Conservation (phyloP, 148 eudicot genomes). For the Rhododendron williamsianum region DNA sequence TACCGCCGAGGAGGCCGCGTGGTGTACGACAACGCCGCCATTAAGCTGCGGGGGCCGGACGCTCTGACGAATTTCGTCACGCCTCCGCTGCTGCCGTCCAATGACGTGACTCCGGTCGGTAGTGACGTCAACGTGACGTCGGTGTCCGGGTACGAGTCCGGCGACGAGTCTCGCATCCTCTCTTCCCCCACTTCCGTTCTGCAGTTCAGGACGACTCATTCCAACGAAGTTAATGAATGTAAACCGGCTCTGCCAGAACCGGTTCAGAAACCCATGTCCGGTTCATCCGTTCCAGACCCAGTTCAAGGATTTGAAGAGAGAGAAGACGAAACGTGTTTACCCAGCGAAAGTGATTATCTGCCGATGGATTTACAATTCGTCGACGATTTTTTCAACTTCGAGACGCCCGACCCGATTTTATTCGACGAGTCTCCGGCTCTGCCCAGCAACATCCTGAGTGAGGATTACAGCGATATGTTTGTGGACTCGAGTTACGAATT, state of each 20-base stretch:
- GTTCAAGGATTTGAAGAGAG: constrained; percentile 33
- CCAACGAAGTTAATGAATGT: constrained; percentile 16
- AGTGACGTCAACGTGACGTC: constrained; percentile 14
- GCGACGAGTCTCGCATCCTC: constrained; percentile 42
- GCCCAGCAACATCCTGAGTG: not conserved
- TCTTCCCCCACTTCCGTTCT: constrained; percentile 68
- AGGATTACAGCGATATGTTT: constrained; percentile 19
- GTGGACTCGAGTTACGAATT: constrained; percentile 31
- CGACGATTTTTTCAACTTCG: constrained; percentile 46
- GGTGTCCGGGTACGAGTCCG: constrained; percentile 47
- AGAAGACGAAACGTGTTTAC: constrained; percentile 22
- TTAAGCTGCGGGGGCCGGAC: constrained; percentile 80
- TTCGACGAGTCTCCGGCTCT: constrained; percentile 25
- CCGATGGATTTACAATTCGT: constrained; percentile 32
- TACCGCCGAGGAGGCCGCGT: constrained; percentile 85
- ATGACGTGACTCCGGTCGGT: not conserved
- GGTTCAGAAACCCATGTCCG: not conserved
- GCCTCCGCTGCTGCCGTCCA: constrained; percentile 14
- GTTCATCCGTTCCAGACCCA: not conserved
- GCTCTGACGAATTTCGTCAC: constrained; percentile 70
- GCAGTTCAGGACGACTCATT: constrained; percentile 21
- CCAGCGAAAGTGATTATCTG: constrained; percentile 26
- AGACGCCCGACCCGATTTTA: constrained; percentile 31
- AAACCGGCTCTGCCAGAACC: not conserved
- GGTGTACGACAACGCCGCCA: constrained; percentile 89